Evolutionary conservation across 2,329 filamentous ascomycete genomes (phyloP), one percentile per base, ranked within the genome.

Genomic region (Xylariaceae sp.): DNA sequence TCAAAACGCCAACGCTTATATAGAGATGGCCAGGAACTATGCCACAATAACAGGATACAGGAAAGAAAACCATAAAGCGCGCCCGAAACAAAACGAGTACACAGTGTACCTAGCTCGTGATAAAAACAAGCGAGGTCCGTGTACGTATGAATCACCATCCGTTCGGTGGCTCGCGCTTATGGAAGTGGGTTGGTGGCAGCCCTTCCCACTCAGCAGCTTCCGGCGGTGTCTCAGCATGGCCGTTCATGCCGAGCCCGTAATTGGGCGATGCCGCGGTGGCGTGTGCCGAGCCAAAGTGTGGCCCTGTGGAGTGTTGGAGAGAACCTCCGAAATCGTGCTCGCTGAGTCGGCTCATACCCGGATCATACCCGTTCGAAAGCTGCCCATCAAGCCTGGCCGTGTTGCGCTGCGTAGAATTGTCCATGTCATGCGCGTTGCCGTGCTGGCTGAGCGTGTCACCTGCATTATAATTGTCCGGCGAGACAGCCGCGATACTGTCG

Each of bases 321-420:
- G 34, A 3, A 7, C 7, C 45, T 34, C 41, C 50, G 30, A 44
- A 58, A 6, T 32, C 44, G n/a, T 27, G 31, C 7, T 52, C 40
- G 8, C 27, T 3, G 5, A 55, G n/a, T 30, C 31, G 46, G 31
- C 9, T 40, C 6, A 53, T 55, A 8, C 45, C 26, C 32, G 26
- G 12, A 7, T 50, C 50, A 29, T 40, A 55, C 1, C 50, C 50
- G n/a, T 42, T 47, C 5, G 50, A 6, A n/a, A 58, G 47, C 12
- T 40, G 50, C 12, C 29, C 29, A 40, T 58, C 43, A 35, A 47
- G 52, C 6, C 29, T 50, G 8, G 41, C 26, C 2, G 43, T n/a
- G 11, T 27, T n/a, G 19, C 54, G 54, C 4, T 39, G 29, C 29
- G 12, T 6, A 2, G 48, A 42, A 39, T 6, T 43, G n/a, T 32